Conservation (phyloP, 208 protist species). For the Wallacemonas sp. region DNA sequence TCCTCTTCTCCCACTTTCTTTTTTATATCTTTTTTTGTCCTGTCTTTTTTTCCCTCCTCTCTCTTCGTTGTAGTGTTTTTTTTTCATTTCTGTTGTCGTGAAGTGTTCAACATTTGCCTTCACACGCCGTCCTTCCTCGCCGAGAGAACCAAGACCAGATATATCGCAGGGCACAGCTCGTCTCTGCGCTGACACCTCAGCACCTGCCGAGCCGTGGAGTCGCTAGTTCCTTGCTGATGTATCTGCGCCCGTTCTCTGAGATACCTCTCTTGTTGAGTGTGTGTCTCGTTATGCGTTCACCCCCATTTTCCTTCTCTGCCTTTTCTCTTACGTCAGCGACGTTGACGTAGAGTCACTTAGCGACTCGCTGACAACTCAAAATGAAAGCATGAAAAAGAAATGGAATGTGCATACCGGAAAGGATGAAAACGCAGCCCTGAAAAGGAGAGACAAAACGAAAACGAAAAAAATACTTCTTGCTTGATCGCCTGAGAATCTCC, state of each 20-base stretch:
- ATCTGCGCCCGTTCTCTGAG: neutral
- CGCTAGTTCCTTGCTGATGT: no score
- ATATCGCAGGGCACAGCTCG: no score
- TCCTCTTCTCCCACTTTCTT: constrained; percentile 8
- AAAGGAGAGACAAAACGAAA: no score
- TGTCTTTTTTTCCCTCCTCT: neutral
- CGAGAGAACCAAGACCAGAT: no score
- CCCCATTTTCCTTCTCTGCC: neutral
- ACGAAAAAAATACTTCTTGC: no score
- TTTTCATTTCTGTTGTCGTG: neutral
- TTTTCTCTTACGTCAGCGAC: neutral
- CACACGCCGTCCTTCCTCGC: no score
- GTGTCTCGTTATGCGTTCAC: no score
- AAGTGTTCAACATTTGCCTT: no score
- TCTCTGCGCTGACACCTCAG: constrained; percentile 12
- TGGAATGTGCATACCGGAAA: no score
- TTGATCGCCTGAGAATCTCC: no score
- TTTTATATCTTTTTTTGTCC: constrained; percentile 10
- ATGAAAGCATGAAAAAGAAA: neutral
- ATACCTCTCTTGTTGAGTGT: neutral
- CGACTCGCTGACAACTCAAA: no score
- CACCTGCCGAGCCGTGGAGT: neutral
- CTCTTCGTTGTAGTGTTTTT: neutral
- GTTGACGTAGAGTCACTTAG: neutral
- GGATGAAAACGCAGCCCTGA: no score